Percentiles rank a stretch among this genome's conserved stretches.
These are phyloP conservation scores for Metarhizium humberi DNA, from an alignment of 2,329 filamentous ascomycete species.

Conservation along the genomic window DNA sequence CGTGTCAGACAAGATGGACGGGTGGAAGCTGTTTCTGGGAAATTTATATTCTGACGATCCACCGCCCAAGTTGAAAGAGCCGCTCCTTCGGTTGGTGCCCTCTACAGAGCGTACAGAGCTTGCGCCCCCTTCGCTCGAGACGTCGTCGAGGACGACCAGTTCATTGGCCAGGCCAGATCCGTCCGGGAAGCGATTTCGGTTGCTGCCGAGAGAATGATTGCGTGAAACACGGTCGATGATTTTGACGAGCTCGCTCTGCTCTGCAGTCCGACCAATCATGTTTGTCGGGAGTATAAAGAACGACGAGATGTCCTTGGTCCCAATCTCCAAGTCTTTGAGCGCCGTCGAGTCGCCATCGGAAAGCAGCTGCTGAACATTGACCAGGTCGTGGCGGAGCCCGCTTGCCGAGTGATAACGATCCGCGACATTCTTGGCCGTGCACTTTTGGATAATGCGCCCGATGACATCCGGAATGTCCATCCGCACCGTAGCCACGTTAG, in stretches of 20 bases:
- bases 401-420: conserved; percentile 87
- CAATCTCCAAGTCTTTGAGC: conserved; percentile 66
- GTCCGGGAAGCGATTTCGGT: conserved; percentile 41
- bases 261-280: conserved; percentile 71
- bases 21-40: conserved; percentile 28
- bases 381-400: conserved; percentile 73
- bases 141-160: conserved; percentile 36
- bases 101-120: conserved; percentile 51
- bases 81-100: conserved; percentile 38
- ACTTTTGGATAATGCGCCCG: conserved; percentile 77
- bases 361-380: conserved; percentile 64
- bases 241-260: conserved; percentile 59
- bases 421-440: conserved; percentile 78
- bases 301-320: conserved; percentile 78
- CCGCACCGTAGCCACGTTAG: conserved; percentile 65
- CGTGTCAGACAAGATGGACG: conserved; percentile 31
- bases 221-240: conserved; percentile 70
- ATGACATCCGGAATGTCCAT: conserved; percentile 79
- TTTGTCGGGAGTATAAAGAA: conserved; percentile 78
- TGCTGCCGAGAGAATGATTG: conserved; percentile 44
- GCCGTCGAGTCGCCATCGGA: conserved; percentile 64
- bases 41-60: conserved; percentile 30
- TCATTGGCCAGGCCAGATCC: conserved; percentile 45
- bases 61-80: conserved; percentile 37
- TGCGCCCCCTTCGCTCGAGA: conserved; percentile 46